Base-by-base conservation (phyloP, 2,329 filamentous ascomycete species). In the Colletotrichum aenigma region DNA sequence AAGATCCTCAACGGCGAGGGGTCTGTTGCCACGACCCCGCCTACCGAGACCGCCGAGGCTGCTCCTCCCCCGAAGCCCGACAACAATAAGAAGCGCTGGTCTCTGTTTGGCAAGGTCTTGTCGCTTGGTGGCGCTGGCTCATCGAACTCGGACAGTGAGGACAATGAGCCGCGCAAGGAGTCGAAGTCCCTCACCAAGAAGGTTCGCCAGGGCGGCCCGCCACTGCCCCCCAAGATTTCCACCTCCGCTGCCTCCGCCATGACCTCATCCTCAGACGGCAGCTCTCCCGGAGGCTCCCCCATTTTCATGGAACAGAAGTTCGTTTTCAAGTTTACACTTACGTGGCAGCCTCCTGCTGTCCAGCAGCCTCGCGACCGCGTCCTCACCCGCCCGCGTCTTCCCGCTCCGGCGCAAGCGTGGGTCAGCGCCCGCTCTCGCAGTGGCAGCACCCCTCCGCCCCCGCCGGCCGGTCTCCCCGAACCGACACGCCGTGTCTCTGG, bases 321-420 rank as follows among this genome's bases (percentile, higher is more conserved):
- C 80, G 89, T 91, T 75, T 96, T 96, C 87, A 94, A 93, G 77
- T 96, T 96, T 80, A 91, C 93, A 12, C 88, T 96, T 3, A 93
- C 94, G 75, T 93, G 91, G 88, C 88, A 92, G 55, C 85, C 89
- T 65, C 81, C 85, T 7, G 90, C 90, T 28, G 83, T 88, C 24
- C 87, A 90, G 77, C 87, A 90, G 68, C 86, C 87, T 1, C 90
- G 89, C 4, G 90, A 93, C 55, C 90, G 92, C 4, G 89, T 93
- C n/a, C 86, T 96, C 24, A 88, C 88, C 26, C 89, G 92, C 7
- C 94, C 95, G 2, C 89, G 93, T 15, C 88, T 97, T 6, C 95
- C 95, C 0, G 88, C 88, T 4, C 90, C 93, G 0, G 94, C 95
- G 0, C 94, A 96, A 79, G 86, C 89, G 15, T 90, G 91, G 73